Conservation (phyloP, 78 protist genomes). For the Pigoraptor vietnamica region DNA sequence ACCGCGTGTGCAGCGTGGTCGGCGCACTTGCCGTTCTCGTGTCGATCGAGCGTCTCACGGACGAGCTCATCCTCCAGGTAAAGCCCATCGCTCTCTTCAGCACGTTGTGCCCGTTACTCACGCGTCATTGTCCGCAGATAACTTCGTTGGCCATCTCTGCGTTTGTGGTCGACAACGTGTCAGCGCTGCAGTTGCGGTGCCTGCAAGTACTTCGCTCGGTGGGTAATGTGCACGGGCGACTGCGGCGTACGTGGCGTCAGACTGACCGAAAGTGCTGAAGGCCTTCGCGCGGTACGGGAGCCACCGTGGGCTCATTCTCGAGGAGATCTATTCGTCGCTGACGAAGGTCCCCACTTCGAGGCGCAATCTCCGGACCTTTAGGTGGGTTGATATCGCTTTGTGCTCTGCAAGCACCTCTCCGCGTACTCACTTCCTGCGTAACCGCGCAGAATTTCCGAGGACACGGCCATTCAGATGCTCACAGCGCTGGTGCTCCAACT, state of each 20-base stretch:
- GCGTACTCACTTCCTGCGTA: too few relatives aligned
- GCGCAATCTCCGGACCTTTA: neutral
- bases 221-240: neutral
- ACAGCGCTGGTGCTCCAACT: neutral
- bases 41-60: neutral
- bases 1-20: neutral
- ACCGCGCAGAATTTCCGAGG: neutral
- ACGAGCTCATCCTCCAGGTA: neutral
- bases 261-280: too few relatives aligned
- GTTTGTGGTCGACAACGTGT: neutral
- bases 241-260: too few relatives aligned
- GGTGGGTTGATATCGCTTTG: too few relatives aligned
- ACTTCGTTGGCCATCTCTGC: neutral
- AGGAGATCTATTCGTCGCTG: neutral
- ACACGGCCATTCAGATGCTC: neutral
- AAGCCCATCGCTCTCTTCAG: neutral
- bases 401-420: too few relatives aligned
- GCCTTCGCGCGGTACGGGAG: neutral
- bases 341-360: neutral
- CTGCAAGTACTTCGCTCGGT: neutral
- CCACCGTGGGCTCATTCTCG: neutral
- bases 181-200: neutral
- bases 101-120: neutral
- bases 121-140: neutral
- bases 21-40: neutral